A percentile compares a stretch with the other conserved stretches of the same genome.
phyloP scores from a whole-genome alignment of 148 eudicot genomes.

The Limonium bicolor region DNA sequence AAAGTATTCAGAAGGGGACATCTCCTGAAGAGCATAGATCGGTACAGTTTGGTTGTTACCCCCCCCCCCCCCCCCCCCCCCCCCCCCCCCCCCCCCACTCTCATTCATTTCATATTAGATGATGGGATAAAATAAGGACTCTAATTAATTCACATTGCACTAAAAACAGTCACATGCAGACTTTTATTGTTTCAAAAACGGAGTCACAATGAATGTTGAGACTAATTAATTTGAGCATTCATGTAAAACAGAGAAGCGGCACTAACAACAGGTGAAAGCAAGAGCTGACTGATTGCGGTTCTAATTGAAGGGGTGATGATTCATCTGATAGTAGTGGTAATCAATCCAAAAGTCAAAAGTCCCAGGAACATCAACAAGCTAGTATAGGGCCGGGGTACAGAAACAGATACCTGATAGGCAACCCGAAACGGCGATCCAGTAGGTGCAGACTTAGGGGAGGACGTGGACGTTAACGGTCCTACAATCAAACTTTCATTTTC shows the following conservation, averaged over 20 bases:
- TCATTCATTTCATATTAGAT: no score
- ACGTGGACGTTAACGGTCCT: slow-evolving; percentile 7
- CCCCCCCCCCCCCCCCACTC: no score
- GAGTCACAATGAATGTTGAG: no score
- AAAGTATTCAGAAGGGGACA: no score
- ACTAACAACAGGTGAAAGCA: background rate
- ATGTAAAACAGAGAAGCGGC: background rate
- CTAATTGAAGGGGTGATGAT: background rate
- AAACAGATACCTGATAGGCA: slow-evolving; percentile 38
- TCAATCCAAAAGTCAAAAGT: background rate
- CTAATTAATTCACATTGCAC: no score
- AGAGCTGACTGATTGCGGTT: background rate
- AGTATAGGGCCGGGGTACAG: background rate
- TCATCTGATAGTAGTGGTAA: background rate
- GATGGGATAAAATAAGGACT: no score
- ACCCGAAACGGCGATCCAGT: slow-evolving; percentile 31
- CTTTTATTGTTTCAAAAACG: no score
- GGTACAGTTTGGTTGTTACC: no score
- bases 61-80: no score
- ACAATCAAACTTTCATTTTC: background rate
- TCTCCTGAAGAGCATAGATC: no score
- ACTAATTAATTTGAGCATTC: background rate
- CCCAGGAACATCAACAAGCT: background rate
- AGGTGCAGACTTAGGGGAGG: slow-evolving; percentile 1
- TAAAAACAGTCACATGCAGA: no score